phyloP scores from a whole-genome alignment of 2,329 filamentous ascomycete genomes.

The Pseudopyricularia javanii region DNA sequence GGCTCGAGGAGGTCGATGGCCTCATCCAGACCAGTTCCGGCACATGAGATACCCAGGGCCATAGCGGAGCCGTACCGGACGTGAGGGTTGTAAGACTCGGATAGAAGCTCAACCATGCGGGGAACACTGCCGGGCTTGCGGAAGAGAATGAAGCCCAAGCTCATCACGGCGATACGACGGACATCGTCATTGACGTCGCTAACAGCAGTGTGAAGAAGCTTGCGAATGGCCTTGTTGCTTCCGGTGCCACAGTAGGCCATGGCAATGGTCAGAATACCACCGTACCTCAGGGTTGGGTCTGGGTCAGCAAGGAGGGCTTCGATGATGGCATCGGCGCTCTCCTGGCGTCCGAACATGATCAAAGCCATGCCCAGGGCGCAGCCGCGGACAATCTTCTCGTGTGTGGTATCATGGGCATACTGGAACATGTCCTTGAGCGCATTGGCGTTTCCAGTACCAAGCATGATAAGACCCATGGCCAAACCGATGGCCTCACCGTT shows the following conservation, averaged over 20 bases:
- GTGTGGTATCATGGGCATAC: constrained; percentile 93
- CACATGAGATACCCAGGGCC: constrained; percentile 96
- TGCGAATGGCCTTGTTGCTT: constrained; percentile 97
- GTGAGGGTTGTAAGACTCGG: constrained; percentile 97
- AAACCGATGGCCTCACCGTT: constrained; percentile 95
- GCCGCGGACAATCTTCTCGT: constrained; percentile 97
- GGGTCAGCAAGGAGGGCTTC: constrained; percentile 87
- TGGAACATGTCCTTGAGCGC: constrained; percentile 94
- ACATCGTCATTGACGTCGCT: constrained; percentile 98
- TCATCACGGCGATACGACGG: constrained; percentile 91
- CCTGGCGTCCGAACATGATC: constrained; percentile 95
- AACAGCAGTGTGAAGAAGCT: constrained; percentile 88
- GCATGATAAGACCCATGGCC: constrained; percentile 95
- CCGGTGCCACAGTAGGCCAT: constrained; percentile 94
- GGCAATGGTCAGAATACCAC: constrained; percentile 97
- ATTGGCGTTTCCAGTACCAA: constrained; percentile 91
- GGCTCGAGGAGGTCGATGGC: constrained; percentile 94
- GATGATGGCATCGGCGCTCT: constrained; percentile 87
- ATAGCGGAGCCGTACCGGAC: constrained; percentile 96
- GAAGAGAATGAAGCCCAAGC: constrained; percentile 96
- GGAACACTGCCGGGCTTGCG: constrained; percentile 93
- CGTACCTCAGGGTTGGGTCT: constrained; percentile 86
- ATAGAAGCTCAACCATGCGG: constrained; percentile 95
- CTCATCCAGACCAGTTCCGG: constrained; percentile 89
- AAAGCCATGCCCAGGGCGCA: constrained; percentile 93